These are phyloP conservation scores for Venturia effusa DNA, from an alignment of 2,329 filamentous ascomycete genomes.

Conservation along the genomic window DNA sequence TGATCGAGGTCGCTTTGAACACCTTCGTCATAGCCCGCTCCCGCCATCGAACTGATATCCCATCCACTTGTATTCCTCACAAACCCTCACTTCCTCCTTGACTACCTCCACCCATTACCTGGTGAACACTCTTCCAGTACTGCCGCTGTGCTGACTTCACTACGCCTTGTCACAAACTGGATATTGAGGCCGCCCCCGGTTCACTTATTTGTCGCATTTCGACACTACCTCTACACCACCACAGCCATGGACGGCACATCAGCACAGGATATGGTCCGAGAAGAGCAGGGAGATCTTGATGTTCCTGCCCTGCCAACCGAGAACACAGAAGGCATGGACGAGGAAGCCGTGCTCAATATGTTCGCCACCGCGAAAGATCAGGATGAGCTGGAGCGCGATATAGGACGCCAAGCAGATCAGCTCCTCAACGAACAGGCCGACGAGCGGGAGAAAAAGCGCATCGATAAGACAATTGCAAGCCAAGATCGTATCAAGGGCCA, in stretches of 20 bases:
- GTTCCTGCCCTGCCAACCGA: not conserved
- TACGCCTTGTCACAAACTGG: not conserved
- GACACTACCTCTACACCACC: not conserved
- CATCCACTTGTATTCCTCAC: not conserved
- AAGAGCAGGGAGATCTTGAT: not conserved
- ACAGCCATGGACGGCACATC: not conserved
- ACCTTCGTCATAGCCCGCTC: not conserved
- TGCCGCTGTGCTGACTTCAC: not conserved
- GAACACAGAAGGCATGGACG: slow-evolving; percentile 9
- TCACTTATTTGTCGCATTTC: not conserved
- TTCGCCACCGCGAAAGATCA: slow-evolving; percentile 58
- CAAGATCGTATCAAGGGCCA: slow-evolving; percentile 24
- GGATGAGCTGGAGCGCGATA: slow-evolving; percentile 82
- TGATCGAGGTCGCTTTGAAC: not conserved
- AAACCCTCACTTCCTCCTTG: not conserved
- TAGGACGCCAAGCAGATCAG: slow-evolving; percentile 54
- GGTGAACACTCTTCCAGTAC: not conserved
- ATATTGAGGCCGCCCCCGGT: not conserved
- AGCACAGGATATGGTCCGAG: not conserved
- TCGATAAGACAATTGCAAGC: slow-evolving; percentile 45
- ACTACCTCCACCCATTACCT: not conserved
- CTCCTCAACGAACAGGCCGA: slow-evolving; percentile 51
- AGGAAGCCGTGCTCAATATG: slow-evolving; percentile 8
- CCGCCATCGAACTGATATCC: not conserved
- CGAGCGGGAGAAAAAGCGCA: slow-evolving; percentile 50